Base-by-base conservation (phyloP, 352 stramenopile genomes). In the Pythium rishiriense region DNA sequence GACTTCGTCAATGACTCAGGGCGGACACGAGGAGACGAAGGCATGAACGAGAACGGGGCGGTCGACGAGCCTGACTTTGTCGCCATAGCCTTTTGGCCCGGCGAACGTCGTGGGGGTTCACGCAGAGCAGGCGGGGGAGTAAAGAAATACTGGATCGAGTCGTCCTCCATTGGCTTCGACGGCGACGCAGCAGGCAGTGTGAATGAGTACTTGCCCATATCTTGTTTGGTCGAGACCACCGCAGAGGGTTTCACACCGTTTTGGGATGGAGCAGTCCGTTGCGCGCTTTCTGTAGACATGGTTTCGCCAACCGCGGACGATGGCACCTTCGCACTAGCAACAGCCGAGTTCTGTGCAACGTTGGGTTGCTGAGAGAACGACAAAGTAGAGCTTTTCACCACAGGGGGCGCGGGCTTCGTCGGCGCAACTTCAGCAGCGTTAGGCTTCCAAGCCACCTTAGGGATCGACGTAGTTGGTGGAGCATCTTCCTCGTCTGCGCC, bases 41-140 rank as follows among this genome's bases (percentile, higher is more conserved):
- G 74, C 60, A 92, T 76, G 39, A 92, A 89, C 24, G 79, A 73
- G 58, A 92, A 90, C 4, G 81, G 78, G 33, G 75, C 64, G 19
- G 76, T 77, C 15, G 68, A 31, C 25, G 24, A 50, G 10, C 29
- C 53, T 11, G 39, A 24, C 25, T 60, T 60, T n/a, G 29, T 33
- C 12, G 51, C 15, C n/a, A 22, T 54, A 10, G 62, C 66, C 56
- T 73, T 72, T 25, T 72, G 59, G 4, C 57, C 52, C 22, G 64
- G 9, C 29, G 67, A 67, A 52, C 76, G 80, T 60, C 78, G 76
- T 6, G 85, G 83, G 9, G 85, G 85, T 43, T 93, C 82, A 37
- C 81, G 77, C 63, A 83, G 62, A 4, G 53, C 72, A 11, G 78
- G 72, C 3, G 85, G 77, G 10, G 82, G 75, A 45, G 85, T 91